A percentile compares a stretch with the other conserved stretches of the same genome.
Conservation (phyloP, 495 filamentous ascomycete genomes). For the Apodospora peruviana region DNA sequence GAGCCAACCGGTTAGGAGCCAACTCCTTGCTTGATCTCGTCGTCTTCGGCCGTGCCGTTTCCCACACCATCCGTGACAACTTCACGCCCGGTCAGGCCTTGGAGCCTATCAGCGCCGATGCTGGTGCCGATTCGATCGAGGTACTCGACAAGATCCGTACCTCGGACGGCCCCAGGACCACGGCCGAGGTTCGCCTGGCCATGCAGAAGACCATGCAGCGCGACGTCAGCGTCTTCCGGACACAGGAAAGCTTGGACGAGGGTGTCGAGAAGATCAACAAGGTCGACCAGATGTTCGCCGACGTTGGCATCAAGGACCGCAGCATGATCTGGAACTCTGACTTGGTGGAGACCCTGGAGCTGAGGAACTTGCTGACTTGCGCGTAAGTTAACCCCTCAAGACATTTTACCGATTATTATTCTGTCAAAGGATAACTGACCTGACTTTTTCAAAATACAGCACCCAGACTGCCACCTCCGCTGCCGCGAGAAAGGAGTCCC, state of each 20-base stretch:
- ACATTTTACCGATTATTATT: neutral
- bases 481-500: conserved; percentile 85
- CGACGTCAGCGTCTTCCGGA: conserved; percentile 95
- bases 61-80: conserved; percentile 90
- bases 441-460: conserved; percentile 26
- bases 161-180: conserved; percentile 76
- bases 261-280: conserved; percentile 75
- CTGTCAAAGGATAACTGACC: neutral
- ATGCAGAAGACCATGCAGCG: conserved; percentile 99
- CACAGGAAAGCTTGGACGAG: conserved; percentile 79
- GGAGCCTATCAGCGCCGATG: conserved; percentile 70
- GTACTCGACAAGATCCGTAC: conserved; percentile 81
- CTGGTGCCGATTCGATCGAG: conserved; percentile 78
- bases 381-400: conserved; percentile 67
- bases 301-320: conserved; percentile 91
- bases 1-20: conserved; percentile 93
- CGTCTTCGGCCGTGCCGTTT: conserved; percentile 94
- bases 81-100: conserved; percentile 73
- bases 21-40: conserved; percentile 97
- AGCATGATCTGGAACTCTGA: conserved; percentile 99
- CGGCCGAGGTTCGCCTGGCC: conserved; percentile 76
- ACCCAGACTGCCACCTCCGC: conserved; percentile 84
- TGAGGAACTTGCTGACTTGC: conserved; percentile 90
- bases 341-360: conserved; percentile 89
- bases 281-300: conserved; percentile 71